Conservation (phyloP, 352 stramenopile genomes). For the Achlya hypogyna region DNA sequence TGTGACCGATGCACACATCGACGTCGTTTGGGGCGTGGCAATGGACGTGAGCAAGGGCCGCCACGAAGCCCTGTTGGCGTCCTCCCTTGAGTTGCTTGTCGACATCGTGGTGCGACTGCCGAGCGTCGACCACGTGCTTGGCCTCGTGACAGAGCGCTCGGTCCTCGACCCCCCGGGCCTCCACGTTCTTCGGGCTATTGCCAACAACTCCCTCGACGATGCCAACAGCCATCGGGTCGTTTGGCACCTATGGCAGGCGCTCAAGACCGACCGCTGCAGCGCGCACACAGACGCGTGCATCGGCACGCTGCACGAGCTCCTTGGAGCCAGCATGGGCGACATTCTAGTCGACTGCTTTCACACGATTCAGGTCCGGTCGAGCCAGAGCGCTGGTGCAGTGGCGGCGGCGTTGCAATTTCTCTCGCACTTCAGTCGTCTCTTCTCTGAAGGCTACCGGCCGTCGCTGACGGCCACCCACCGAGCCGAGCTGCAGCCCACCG, state of each 20-base stretch:
- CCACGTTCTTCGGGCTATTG: not conserved
- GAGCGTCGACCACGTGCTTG: not conserved
- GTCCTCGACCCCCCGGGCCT: not conserved
- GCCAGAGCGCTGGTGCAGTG: not conserved
- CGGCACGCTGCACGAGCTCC: not conserved
- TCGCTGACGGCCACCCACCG: not conserved
- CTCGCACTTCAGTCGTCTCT: conserved; percentile 10
- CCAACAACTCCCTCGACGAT: not conserved
- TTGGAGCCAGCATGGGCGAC: not conserved
- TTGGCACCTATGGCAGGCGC: not conserved
- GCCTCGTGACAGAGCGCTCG: not conserved
- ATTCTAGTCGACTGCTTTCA: conserved; percentile 14
- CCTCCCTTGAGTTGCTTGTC: conserved; percentile 39
- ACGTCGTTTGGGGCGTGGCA: conserved; percentile 34
- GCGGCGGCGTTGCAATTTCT: conserved; percentile 7
- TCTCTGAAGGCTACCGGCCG: conserved; percentile 9
- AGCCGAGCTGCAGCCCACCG: not conserved
- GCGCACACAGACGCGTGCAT: not conserved
- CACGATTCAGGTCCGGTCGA: not conserved
- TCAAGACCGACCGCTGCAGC: not conserved
- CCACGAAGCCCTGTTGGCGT: conserved; percentile 37
- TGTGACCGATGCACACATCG: conserved; percentile 32
- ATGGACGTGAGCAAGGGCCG: conserved; percentile 20
- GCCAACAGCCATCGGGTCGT: not conserved
- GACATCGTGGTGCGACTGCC: conserved; percentile 30